phyloP scores from a whole-genome alignment of 805 yeast species.

The Saccharomycopsis sp. region DNA sequence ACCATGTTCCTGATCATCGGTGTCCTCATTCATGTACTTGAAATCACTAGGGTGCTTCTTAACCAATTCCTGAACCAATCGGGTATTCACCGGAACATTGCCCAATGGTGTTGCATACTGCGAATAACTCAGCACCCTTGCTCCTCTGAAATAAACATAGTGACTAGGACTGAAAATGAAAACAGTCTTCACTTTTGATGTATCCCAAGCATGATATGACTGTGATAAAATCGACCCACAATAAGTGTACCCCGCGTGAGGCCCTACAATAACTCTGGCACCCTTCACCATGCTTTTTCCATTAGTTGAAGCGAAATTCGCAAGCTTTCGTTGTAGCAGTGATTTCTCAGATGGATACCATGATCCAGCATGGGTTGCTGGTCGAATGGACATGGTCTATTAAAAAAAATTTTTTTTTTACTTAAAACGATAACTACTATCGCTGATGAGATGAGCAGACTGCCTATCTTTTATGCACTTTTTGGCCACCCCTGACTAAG shows the following conservation, averaged over 20 bases:
- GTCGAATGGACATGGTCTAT: constrained; percentile 32
- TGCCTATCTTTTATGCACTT: too few species aligned
- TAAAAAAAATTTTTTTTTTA: too few species aligned
- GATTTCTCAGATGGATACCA: constrained; percentile 62
- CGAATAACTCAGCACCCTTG: constrained; percentile 46
- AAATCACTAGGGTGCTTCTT: constrained; percentile 31
- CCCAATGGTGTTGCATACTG: constrained; percentile 82
- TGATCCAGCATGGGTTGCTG: constrained; percentile 84
- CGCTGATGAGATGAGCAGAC: too few species aligned
- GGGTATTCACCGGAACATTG: constrained; percentile 55
- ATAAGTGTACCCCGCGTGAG: constrained; percentile 88
- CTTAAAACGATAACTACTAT: too few species aligned
- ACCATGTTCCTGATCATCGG: constrained; percentile 84
- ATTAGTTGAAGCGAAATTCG: constrained; percentile 38
- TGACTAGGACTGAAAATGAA: constrained; percentile 92
- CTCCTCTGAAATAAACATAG: constrained; percentile 68
- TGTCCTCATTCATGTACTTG: constrained; percentile 45
- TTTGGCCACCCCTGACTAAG: too few species aligned
- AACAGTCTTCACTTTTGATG: constrained; percentile 49
- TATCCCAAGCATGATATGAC: constrained; percentile 67
- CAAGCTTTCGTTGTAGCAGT: constrained; percentile 44
- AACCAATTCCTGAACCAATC: constrained; percentile 33
- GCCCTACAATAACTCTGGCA: constrained; percentile 52
- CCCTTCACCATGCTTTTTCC: constrained; percentile 31
- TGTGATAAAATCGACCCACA: constrained; percentile 75